Evolutionary conservation across 2,329 filamentous ascomycete species (phyloP).

Genomic region (Hypoxylon sp.): DNA sequence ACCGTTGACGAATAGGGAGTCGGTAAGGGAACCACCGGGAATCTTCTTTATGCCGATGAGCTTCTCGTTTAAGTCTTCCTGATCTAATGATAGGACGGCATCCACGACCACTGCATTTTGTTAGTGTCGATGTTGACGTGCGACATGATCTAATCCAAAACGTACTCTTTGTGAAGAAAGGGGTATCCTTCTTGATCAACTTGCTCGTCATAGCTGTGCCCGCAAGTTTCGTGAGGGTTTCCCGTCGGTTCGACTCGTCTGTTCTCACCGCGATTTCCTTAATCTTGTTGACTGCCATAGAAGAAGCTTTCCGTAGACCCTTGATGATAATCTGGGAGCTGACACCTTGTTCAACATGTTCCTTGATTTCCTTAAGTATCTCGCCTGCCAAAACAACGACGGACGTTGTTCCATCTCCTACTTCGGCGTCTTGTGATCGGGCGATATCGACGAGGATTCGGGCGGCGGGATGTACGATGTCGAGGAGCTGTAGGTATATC

Average conservation of each 20-base stretch:
- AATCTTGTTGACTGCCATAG: slow-evolving; percentile 97
- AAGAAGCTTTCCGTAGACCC: slow-evolving; percentile 84
- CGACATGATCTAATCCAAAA: slow-evolving; percentile 6
- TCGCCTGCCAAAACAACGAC: slow-evolving; percentile 98
- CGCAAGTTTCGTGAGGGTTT: slow-evolving; percentile 88
- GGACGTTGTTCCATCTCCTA: slow-evolving; percentile 96
- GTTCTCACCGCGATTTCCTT: slow-evolving; percentile 95
- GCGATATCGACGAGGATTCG: slow-evolving; percentile 98
- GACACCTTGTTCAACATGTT: slow-evolving; percentile 94
- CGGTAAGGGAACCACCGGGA: slow-evolving; percentile 92
- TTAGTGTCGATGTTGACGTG: slow-evolving; percentile 32
- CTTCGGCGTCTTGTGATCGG: slow-evolving; percentile 98
- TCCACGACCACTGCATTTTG: slow-evolving; percentile 86
- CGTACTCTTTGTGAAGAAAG: slow-evolving; percentile 96
- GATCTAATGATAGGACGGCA: slow-evolving; percentile 92
- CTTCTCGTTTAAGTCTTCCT: slow-evolving; percentile 96
- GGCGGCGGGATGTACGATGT: slow-evolving; percentile 97
- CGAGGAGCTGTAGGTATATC: slow-evolving; percentile 73
- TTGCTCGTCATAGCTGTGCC: slow-evolving; percentile 99
- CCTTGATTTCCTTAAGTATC: slow-evolving; percentile 95
- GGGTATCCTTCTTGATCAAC: slow-evolving; percentile 95
- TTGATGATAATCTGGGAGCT: slow-evolving; percentile 99
- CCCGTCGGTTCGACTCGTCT: slow-evolving; percentile 81
- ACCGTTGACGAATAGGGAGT: slow-evolving; percentile 95
- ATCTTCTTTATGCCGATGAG: slow-evolving; percentile 99